Percentiles rank a stretch among this genome's conserved stretches.
phyloP scores from a whole-genome alignment of 2,329 filamentous ascomycete species.

The Macrophomina phaseolina region DNA sequence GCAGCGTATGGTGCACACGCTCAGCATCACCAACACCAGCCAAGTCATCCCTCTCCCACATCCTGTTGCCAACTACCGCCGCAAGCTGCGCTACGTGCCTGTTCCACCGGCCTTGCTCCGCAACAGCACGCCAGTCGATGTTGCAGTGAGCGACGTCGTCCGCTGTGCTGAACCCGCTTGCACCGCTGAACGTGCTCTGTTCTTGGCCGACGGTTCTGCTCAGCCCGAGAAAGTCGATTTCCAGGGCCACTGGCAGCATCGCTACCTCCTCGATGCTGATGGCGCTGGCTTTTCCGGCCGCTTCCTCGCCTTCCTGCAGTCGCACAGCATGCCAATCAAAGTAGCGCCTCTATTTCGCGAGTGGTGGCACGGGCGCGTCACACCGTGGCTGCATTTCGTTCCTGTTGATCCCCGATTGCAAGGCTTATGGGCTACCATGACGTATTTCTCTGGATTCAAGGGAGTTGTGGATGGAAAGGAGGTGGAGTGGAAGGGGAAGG shows the following conservation, averaged over 20 bases:
- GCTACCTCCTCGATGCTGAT: constrained; percentile 76
- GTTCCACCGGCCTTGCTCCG: constrained; percentile 62
- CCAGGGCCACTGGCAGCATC: constrained; percentile 66
- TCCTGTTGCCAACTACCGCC: constrained; percentile 60
- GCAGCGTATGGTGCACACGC: constrained; percentile 73
- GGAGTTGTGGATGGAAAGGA: not conserved
- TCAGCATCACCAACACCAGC: constrained; percentile 40
- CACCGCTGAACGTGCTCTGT: constrained; percentile 54
- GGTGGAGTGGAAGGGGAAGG: not conserved
- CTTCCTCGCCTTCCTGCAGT: constrained; percentile 69
- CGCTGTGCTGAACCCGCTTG: constrained; percentile 64
- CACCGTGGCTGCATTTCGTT: constrained; percentile 81
- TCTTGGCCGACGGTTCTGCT: constrained; percentile 40
- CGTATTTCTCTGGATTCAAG: constrained; percentile 69
- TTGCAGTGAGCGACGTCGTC: constrained; percentile 64
- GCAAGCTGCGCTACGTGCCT: constrained; percentile 63
- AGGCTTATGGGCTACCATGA: constrained; percentile 73
- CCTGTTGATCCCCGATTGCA: constrained; percentile 75
- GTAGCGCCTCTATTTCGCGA: constrained; percentile 71
- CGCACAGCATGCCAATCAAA: constrained; percentile 71
- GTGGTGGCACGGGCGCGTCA: constrained; percentile 78
- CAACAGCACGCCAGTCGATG: constrained; percentile 58
- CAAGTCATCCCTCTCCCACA: constrained; percentile 42
- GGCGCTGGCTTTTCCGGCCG: constrained; percentile 69
- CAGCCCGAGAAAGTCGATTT: constrained; percentile 52